Base-by-base conservation (phyloP, 208 protist genomes). In the Leishmania braziliensis region DNA sequence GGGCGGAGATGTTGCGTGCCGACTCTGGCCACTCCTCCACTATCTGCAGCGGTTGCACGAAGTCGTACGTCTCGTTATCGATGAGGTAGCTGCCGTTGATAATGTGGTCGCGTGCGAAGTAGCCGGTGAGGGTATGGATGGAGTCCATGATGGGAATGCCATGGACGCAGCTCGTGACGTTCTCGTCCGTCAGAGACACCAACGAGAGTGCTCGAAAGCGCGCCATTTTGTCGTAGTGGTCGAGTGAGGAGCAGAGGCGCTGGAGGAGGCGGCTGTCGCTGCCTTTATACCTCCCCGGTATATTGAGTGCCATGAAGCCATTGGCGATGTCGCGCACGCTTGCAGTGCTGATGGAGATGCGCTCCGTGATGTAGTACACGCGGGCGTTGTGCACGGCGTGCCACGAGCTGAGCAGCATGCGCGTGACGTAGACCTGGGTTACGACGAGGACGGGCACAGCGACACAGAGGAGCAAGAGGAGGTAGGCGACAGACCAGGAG, bases 1-100 rank as follows among this genome's bases (percentile, higher is more conserved):
- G 0, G 4, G 0, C 29, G 16, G 63, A 51, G 58, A 83, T 51
- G 73, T 83, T 78, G 53, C 58, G 58, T 10, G n/a, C 33, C 0
- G 54, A 73, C 20, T 5, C 8, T 1, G 63, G 60, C 72, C 51
- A 53, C 43, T 26, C 18, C 58, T 9, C 0, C 46, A 79, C 68
- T 18, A 58, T 18, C 54, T 79, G 33, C 36, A 77, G 81, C 6
- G 81, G 81, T 0, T 77, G 74, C 54, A 43, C n/a, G 50, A 84
- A 80, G 10, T 20, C 12, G 68, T 63, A 77, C 5, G 74, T 80
- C 29, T 48, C 26, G 46, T n/a, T 29, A 29, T 74, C 39, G 29
- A 84, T 51, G 23, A 70, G 68, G 56, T 80, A 84, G 66, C 46
- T 54, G 50, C 72, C 79, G 16, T 75, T 36, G 79, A 83, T 66